phyloP scores from a whole-genome alignment of 306 rosid species.

The Trifolium dubium region DNA sequence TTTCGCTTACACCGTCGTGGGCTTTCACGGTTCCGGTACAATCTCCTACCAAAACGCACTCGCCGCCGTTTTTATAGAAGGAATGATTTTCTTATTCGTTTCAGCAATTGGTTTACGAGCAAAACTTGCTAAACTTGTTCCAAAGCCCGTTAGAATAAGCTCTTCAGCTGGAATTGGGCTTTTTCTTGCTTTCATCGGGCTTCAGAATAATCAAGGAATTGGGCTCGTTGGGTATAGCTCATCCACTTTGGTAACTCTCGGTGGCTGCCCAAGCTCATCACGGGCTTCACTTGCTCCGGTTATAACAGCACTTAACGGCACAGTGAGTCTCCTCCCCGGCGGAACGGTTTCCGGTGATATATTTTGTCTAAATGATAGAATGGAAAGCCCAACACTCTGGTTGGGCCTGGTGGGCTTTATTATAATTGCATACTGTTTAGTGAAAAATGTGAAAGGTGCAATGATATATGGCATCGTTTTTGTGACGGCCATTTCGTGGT shows the following conservation, averaged over 20 bases:
- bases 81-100: slow-evolving; percentile 63
- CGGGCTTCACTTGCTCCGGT: slow-evolving; percentile 77
- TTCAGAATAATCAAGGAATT: slow-evolving; percentile 82
- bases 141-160: slow-evolving; percentile 91
- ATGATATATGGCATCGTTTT: slow-evolving; percentile 92
- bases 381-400: slow-evolving; percentile 98
- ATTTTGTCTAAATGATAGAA: slow-evolving; percentile 59
- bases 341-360: slow-evolving; percentile 71
- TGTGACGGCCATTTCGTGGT: slow-evolving; percentile 91
- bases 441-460: slow-evolving; percentile 80
- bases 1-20: slow-evolving; percentile 97
- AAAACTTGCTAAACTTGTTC: slow-evolving; percentile 78
- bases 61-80: slow-evolving; percentile 89
- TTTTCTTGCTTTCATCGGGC: slow-evolving; percentile 88
- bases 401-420: slow-evolving; percentile 84
- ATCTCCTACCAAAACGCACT: slow-evolving; percentile 80
- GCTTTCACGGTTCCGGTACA: slow-evolving; percentile 93
- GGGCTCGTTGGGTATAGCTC: slow-evolving; percentile 81
- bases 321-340: slow-evolving; percentile 55
- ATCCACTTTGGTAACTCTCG: slow-evolving; percentile 73
- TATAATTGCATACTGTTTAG: slow-evolving; percentile 75
- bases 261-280: slow-evolving; percentile 69
- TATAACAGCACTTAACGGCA: slow-evolving; percentile 60
- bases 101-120: slow-evolving; percentile 82
- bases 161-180: slow-evolving; percentile 98